Conservation (phyloP, 2,329 filamentous ascomycete genomes). For the Aspergillus candidus region DNA sequence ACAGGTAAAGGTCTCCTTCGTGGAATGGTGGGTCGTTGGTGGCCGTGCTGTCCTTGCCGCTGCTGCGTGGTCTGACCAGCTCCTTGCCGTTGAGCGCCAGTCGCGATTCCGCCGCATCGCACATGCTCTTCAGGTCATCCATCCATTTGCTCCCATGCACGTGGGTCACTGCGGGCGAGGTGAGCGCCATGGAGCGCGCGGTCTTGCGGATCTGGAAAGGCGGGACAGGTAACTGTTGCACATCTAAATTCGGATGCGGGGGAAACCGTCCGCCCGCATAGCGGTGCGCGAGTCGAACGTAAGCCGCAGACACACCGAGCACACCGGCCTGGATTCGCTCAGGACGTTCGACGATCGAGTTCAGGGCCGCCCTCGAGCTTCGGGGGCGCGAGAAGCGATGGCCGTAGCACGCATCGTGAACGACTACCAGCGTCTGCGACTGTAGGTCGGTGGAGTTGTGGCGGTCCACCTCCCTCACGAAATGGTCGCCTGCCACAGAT, state of each 20-base stretch:
- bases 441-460: slow-evolving; percentile 47
- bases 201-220: slow-evolving; percentile 87
- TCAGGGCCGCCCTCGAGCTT: slow-evolving; percentile 63
- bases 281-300: slow-evolving; percentile 79
- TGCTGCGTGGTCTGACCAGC: slow-evolving; percentile 55
- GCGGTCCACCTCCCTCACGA: slow-evolving; percentile 61
- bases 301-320: slow-evolving; percentile 76
- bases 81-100: slow-evolving; percentile 74
- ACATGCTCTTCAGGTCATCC: slow-evolving; percentile 82
- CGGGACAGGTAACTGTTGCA: slow-evolving; percentile 50
- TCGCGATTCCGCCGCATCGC: slow-evolving; percentile 69
- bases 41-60: slow-evolving; percentile 36
- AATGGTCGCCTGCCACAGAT: slow-evolving; percentile 60
- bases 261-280: slow-evolving; percentile 66
- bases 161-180: slow-evolving; percentile 73
- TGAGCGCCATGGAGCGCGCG: slow-evolving; percentile 61
- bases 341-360: slow-evolving; percentile 84
- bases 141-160: slow-evolving; percentile 93
- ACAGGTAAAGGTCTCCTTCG: slow-evolving; percentile 86
- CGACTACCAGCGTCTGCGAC: slow-evolving; percentile 67
- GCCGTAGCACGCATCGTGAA: slow-evolving; percentile 92
- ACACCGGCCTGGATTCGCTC: slow-evolving; percentile 82
- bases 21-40: slow-evolving; percentile 56
- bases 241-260: slow-evolving; percentile 57
- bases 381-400: slow-evolving; percentile 83